A percentile compares a stretch with the other conserved stretches of the same genome.
Conservation (phyloP, 2,329 filamentous ascomycete species). For the Pseudocercospora fijiensis region DNA sequence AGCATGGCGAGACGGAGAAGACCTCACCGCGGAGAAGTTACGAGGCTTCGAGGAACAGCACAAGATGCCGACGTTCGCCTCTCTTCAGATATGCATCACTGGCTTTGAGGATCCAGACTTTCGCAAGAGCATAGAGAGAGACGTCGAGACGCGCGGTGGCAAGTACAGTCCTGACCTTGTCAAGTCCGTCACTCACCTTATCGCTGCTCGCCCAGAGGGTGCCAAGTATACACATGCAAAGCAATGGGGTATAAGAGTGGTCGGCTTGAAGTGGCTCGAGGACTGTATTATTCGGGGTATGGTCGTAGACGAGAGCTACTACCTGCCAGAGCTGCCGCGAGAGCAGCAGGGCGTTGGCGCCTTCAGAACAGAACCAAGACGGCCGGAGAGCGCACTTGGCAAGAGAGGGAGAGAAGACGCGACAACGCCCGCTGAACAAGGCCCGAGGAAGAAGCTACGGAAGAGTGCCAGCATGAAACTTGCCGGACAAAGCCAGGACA, state of each 20-base stretch:
- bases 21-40: conserved; percentile 69
- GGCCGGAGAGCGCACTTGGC: conserved; percentile 46
- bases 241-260: conserved; percentile 75
- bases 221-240: conserved; percentile 89
- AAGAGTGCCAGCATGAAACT: conserved; percentile 84
- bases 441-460: conserved; percentile 74
- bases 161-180: conserved; percentile 85
- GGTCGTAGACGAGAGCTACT: conserved; percentile 83
- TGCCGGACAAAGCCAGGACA: conserved; percentile 71
- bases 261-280: conserved; percentile 79
- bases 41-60: conserved; percentile 72
- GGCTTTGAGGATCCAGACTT: conserved; percentile 67
- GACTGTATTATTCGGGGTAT: conserved; percentile 83
- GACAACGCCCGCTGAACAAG: conserved; percentile 16
- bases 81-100: conserved; percentile 65
- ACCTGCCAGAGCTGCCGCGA: conserved; percentile 69
- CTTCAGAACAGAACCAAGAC: conserved; percentile 47
- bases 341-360: conserved; percentile 75
- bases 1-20: conserved; percentile 57
- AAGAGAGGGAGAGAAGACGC: conserved; percentile 58
- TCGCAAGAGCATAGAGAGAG: conserved; percentile 68
- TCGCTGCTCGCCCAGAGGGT: conserved; percentile 74
- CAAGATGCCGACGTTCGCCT: conserved; percentile 62
- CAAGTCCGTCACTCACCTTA: conserved; percentile 79
- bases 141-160: conserved; percentile 70